These are phyloP conservation scores for Trichocladium uniseriatum DNA, from an alignment of 495 filamentous ascomycete species.

Conservation along the genomic window DNA sequence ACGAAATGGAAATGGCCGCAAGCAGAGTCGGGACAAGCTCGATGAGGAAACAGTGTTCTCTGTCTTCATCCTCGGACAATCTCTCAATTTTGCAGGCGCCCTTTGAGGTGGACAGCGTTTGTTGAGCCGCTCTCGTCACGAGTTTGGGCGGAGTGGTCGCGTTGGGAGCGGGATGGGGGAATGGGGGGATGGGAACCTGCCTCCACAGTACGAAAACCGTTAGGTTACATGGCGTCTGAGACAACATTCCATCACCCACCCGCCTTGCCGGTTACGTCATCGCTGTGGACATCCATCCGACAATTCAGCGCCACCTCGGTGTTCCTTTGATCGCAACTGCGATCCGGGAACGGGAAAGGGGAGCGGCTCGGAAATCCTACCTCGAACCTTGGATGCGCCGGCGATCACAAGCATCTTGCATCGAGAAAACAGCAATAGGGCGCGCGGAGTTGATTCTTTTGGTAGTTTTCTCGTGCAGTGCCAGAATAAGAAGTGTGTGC, in stretches of 20 bases:
- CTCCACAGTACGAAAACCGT: constrained; percentile 22
- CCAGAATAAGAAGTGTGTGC: background rate
- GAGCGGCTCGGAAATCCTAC: background rate
- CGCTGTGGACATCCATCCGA: constrained; percentile 13
- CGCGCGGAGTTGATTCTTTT: too few relatives aligned
- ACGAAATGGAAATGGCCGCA: background rate
- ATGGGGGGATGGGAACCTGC: constrained; percentile 9
- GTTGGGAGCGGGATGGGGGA: background rate
- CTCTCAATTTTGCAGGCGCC: too few relatives aligned
- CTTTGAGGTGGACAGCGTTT: too few relatives aligned
- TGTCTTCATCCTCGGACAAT: too few relatives aligned
- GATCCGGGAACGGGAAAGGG: background rate
- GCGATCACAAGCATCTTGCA: background rate
- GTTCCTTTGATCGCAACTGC: background rate
- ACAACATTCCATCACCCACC: constrained; percentile 22
- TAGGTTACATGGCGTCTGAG: constrained; percentile 16
- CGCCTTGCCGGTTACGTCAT: constrained; percentile 26
- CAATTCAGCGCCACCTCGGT: constrained; percentile 15
- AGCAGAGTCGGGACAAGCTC: too few relatives aligned
- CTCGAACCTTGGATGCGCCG: background rate
- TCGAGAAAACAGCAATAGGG: background rate
- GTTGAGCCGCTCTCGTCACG: too few relatives aligned
- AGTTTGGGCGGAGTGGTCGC: background rate
- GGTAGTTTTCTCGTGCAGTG: too few relatives aligned
- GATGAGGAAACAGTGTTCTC: too few relatives aligned